A percentile compares a stretch with the other conserved stretches of the same genome.
Conservation (phyloP, 2,329 filamentous ascomycete genomes). For the Pseudogymnoascus sp. region DNA sequence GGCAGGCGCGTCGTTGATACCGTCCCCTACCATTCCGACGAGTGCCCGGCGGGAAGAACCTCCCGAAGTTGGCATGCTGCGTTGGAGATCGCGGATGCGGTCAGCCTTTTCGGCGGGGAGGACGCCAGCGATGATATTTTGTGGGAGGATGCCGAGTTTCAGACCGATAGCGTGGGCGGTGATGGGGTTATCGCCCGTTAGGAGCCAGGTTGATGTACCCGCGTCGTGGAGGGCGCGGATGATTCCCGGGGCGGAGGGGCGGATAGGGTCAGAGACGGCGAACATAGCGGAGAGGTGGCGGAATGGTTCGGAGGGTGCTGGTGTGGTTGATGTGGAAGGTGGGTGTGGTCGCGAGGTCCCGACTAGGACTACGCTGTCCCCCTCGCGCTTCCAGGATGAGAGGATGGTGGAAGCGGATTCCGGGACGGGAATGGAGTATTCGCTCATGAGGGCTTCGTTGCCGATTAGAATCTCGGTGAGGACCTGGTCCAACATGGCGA, state of each 20-base stretch:
- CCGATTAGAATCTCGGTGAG: conserved; percentile 52
- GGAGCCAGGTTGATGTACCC: conserved; percentile 77
- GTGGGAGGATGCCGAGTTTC: conserved; percentile 62
- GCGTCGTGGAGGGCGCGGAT: conserved; percentile 55
- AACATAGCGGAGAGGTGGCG: conserved; percentile 57
- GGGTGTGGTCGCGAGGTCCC: conserved; percentile 34
- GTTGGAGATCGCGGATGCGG: conserved; percentile 56
- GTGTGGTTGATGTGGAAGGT: neutral
- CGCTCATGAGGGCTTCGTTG: conserved; percentile 61
- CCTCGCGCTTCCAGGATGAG: conserved; percentile 51
- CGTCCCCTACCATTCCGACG: conserved; percentile 75
- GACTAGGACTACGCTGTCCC: conserved; percentile 56
- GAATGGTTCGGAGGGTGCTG: neutral
- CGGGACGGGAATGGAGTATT: conserved; percentile 37
- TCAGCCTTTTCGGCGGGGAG: conserved; percentile 75
- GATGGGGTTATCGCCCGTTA: conserved; percentile 82
- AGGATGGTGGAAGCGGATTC: conserved; percentile 32
- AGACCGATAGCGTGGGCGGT: conserved; percentile 73
- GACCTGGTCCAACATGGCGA: conserved; percentile 31
- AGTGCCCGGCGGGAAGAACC: conserved; percentile 36
- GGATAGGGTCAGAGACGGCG: conserved; percentile 72
- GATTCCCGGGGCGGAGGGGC: conserved; percentile 60
- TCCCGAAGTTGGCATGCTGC: neutral
- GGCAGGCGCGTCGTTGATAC: conserved; percentile 74
- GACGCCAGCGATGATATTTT: conserved; percentile 78